Conservation (phyloP, 257 asterid genomes). For the Penstemon eatonii region DNA sequence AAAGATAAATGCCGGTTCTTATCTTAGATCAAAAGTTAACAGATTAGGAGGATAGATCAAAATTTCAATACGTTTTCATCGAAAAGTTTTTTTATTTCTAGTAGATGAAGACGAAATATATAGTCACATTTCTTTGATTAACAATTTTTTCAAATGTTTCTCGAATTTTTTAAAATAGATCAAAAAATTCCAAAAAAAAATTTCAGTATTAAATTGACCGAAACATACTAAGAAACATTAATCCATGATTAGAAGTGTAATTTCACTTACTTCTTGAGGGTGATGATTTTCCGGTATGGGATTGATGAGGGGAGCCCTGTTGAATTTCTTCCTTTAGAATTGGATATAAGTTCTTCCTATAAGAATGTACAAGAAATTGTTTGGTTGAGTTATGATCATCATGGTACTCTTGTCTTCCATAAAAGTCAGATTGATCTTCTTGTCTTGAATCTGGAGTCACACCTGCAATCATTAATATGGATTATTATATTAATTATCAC, state of each 20-base stretch:
- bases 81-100: no score
- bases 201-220: no score
- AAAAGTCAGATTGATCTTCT: slow-evolving; percentile 55
- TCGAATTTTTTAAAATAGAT: no score
- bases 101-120: no score
- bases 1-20: no score
- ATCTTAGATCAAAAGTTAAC: no score
- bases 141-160: background rate
- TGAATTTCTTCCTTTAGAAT: slow-evolving; percentile 55
- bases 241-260: background rate
- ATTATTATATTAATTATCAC: background rate
- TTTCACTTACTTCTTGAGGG: slow-evolving; percentile 51
- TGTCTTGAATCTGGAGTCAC: slow-evolving; percentile 67
- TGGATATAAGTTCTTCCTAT: slow-evolving; percentile 55
- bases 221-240: no score
- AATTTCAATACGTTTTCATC: no score
- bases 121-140: no score
- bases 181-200: no score
- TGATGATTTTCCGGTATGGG: slow-evolving; percentile 29
- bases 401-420: slow-evolving; percentile 44
- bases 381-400: slow-evolving; percentile 57
- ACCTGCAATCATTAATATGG: slow-evolving; percentile 43
- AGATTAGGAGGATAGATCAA: no score
- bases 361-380: slow-evolving; percentile 58
- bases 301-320: slow-evolving; percentile 22